Evolutionary conservation across 176 grass and related monocot species (phyloP).

Genomic region (Oryza brachyantha): DNA sequence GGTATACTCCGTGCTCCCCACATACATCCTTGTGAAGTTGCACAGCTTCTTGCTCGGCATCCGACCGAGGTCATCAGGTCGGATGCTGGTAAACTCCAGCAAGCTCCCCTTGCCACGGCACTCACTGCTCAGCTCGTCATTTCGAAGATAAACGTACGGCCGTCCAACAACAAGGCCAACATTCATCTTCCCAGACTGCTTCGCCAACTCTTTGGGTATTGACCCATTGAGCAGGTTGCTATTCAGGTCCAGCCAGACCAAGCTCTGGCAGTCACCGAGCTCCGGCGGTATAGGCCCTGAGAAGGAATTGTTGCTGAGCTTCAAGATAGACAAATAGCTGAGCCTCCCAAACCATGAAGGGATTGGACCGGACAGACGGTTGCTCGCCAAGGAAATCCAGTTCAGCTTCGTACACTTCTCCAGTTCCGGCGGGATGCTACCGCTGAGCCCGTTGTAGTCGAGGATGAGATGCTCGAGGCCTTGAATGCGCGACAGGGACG

Average conservation of each 20-base stretch:
- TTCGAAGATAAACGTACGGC: constrained; percentile 78
- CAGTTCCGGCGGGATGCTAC: constrained; percentile 60
- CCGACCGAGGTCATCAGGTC: constrained; percentile 63
- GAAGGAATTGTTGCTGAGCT: constrained; percentile 90
- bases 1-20: constrained; percentile 83
- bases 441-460: constrained; percentile 82
- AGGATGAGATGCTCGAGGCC: constrained; percentile 88
- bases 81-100: constrained; percentile 83
- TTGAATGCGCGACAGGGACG: constrained; percentile 47
- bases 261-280: constrained; percentile 88
- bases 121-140: constrained; percentile 75
- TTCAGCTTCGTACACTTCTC: constrained; percentile 68
- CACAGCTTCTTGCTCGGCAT: constrained; percentile 75
- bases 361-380: constrained; percentile 68
- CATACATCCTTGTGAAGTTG: constrained; percentile 82
- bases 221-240: constrained; percentile 78
- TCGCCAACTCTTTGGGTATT: constrained; percentile 60
- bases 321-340: constrained; percentile 72
- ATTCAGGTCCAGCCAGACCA: constrained; percentile 91
- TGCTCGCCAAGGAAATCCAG: constrained; percentile 94
- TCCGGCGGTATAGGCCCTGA: constrained; percentile 68
- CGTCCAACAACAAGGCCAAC: constrained; percentile 71
- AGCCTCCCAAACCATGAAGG: constrained; percentile 81
- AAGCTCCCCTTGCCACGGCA: constrained; percentile 82
- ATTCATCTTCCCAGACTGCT: constrained; percentile 76